These are phyloP conservation scores for Pterocarpus macrocarpus DNA, from an alignment of 306 rosid genomes.

Conservation along the genomic window DNA sequence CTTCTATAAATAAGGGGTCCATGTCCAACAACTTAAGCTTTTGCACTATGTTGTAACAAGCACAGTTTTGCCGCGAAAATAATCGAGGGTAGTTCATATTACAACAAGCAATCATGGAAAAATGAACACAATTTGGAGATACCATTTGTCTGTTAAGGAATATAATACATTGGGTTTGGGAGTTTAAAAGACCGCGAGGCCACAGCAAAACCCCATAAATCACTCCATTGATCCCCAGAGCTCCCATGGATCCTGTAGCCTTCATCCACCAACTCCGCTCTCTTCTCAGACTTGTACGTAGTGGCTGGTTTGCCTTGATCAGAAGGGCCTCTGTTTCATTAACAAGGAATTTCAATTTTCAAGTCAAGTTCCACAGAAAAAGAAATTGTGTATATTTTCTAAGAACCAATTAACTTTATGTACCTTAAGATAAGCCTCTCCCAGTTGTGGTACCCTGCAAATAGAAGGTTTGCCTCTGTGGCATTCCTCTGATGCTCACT, in stretches of 20 bases:
- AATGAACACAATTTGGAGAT: slow-evolving; percentile 40
- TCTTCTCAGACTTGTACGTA: slow-evolving; percentile 83
- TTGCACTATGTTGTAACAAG: slow-evolving; percentile 15
- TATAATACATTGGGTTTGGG: slow-evolving; percentile 91
- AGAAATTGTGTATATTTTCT: neutral
- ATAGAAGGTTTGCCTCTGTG: slow-evolving; percentile 67
- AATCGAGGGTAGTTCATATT: neutral
- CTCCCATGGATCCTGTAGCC: slow-evolving; percentile 82
- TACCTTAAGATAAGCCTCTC: slow-evolving; percentile 86
- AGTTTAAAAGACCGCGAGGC: slow-evolving; percentile 81
- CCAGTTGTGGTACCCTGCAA: slow-evolving; percentile 72
- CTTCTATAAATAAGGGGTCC: neutral
- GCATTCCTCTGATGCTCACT: slow-evolving; percentile 71
- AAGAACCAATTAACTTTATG: slow-evolving; percentile 27
- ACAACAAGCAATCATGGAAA: slow-evolving; percentile 26
- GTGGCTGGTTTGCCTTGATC: slow-evolving; percentile 77
- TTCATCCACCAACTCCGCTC: slow-evolving; percentile 62
- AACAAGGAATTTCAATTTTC: slow-evolving; percentile 29
- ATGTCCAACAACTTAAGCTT: neutral
- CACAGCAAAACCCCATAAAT: slow-evolving; percentile 74
- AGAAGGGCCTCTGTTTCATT: slow-evolving; percentile 61
- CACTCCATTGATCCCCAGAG: slow-evolving; percentile 98
- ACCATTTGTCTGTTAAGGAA: slow-evolving; percentile 48
- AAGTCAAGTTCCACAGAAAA: slow-evolving; percentile 29
- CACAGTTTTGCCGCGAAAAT: slow-evolving; percentile 18